Evolutionary conservation across 768 basidiomycete species (phyloP).

Genomic region (Termitomyces sp.): DNA sequence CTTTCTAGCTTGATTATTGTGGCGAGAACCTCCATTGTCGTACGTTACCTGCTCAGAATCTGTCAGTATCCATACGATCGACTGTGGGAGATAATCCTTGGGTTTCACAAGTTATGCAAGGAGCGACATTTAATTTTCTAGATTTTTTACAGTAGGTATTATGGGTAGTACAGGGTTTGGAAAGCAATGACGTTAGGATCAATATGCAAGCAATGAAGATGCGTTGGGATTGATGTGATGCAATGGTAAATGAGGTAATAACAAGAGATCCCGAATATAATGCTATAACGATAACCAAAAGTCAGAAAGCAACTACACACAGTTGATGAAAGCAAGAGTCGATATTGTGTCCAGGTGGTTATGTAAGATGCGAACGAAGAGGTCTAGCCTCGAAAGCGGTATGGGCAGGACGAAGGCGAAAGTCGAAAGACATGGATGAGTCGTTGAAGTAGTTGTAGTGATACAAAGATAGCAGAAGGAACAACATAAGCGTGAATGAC

Average conservation of each 20-base stretch:
- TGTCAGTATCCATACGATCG: neutral
- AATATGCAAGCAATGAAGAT: slow-evolving; percentile 6
- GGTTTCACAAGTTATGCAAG: neutral
- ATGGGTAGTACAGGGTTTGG: slow-evolving; percentile 1
- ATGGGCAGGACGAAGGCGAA: neutral
- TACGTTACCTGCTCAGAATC: neutral
- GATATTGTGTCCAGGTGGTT: slow-evolving; percentile 17
- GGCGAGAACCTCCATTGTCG: slow-evolving; percentile 8
- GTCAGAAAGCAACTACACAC: slow-evolving; percentile 51
- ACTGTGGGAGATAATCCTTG: neutral
- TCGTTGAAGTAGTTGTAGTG: slow-evolving; percentile 9
- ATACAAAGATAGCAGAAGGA: slow-evolving; percentile 11
- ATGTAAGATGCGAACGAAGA: neutral
- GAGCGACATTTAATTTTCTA: neutral
- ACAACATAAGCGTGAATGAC: neutral
- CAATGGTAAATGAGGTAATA: neutral
- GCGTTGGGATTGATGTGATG: slow-evolving; percentile 4
- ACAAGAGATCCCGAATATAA: slow-evolving; percentile 6
- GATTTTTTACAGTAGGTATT: neutral
- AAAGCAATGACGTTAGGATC: slow-evolving; percentile 12
- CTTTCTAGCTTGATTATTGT: neutral
- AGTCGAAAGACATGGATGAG: slow-evolving; percentile 2
- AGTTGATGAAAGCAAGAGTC: slow-evolving; percentile 37
- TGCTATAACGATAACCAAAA: slow-evolving; percentile 24
- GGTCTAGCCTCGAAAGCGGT: neutral